phyloP scores from a whole-genome alignment of 768 basidiomycete genomes.

The Mrakia blollopis region DNA sequence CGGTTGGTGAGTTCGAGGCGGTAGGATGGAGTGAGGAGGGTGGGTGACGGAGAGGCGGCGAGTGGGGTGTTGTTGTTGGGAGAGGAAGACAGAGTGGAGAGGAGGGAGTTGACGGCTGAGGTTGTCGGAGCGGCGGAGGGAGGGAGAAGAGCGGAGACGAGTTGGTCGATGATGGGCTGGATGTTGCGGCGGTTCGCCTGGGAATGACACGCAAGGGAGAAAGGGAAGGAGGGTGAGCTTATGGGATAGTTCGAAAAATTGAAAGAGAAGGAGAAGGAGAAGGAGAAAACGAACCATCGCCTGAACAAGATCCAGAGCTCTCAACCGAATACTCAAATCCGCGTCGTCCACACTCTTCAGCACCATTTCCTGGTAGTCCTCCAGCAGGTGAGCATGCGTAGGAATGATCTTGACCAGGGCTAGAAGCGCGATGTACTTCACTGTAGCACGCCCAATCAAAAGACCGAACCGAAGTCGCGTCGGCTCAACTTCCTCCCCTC shows the following conservation, averaged over 20 bases:
- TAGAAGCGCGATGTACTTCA: conserved; percentile 93
- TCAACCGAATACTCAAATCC: conserved; percentile 92
- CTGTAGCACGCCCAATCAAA: conserved; percentile 47
- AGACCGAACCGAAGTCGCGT: conserved; percentile 1
- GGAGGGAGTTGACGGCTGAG: conserved; percentile 32
- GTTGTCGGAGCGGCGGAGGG: conserved; percentile 47
- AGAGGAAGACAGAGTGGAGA: conserved; percentile 18
- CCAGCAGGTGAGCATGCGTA: conserved; percentile 79
- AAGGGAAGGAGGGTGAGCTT: background rate
- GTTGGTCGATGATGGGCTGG: conserved; percentile 82
- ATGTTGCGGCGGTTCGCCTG: conserved; percentile 79
- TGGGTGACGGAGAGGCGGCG: conserved; percentile 48
- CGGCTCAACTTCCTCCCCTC: too few relatives aligned
- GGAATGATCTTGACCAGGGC: conserved; percentile 96
- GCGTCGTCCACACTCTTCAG: conserved; percentile 82
- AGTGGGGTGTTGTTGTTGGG: background rate
- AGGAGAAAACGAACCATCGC: conserved; percentile 65
- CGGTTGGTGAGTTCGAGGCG: conserved; percentile 73
- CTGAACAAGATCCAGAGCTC: conserved; percentile 86
- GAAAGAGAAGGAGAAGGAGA: background rate
- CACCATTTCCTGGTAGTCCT: conserved; percentile 87
- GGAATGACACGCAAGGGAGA: too few relatives aligned
- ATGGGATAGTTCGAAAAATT: background rate
- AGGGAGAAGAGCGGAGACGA: conserved; percentile 77
- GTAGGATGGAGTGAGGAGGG: conserved; percentile 69